Conservation (phyloP, 192 early-diverging fungal genomes). For the Gaertneriomyces semiglobifer region DNA sequence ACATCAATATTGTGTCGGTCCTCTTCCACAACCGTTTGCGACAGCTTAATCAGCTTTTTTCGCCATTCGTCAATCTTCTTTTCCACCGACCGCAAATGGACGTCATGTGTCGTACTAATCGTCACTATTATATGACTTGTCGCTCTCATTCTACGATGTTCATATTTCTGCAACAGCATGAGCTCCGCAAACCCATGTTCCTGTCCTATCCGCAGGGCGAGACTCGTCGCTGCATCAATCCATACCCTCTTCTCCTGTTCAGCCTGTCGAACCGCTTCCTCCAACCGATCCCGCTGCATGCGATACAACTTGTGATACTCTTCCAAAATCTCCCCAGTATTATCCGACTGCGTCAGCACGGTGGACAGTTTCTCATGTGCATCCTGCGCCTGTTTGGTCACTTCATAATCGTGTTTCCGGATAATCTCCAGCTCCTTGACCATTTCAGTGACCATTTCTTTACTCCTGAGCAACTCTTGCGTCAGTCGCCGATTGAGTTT, state of each 20-base stretch:
- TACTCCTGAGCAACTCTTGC: slow-evolving; percentile 48
- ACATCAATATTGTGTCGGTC: slow-evolving; percentile 50
- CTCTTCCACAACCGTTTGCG: slow-evolving; percentile 55
- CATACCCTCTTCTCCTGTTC: slow-evolving; percentile 59
- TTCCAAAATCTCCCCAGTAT: slow-evolving; percentile 54
- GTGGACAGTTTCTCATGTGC: slow-evolving; percentile 52
- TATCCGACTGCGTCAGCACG: slow-evolving; percentile 51
- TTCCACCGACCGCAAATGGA: slow-evolving; percentile 46
- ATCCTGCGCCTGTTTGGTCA: slow-evolving; percentile 52
- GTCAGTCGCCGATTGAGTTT: slow-evolving; percentile 50
- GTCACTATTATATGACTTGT: slow-evolving; percentile 53
- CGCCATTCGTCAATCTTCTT: slow-evolving; percentile 55
- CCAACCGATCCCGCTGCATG: slow-evolving; percentile 55
- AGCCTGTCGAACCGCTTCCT: slow-evolving; percentile 43
- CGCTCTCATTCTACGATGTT: slow-evolving; percentile 43
- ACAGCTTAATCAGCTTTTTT: slow-evolving; percentile 40
- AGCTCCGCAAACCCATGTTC: slow-evolving; percentile 54
- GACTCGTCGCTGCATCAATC: slow-evolving; percentile 53
- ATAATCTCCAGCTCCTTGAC: slow-evolving; percentile 49
- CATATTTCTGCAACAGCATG: slow-evolving; percentile 47
- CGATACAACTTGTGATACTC: slow-evolving; percentile 60
- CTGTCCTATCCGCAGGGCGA: slow-evolving; percentile 54
- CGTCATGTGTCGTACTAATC: slow-evolving; percentile 47
- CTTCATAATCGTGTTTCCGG: slow-evolving; percentile 49
- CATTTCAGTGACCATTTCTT: slow-evolving; percentile 46